Evolutionary conservation across 129 eudicot genomes (phyloP).

Genomic region (Gnaphalium uliginosum): DNA sequence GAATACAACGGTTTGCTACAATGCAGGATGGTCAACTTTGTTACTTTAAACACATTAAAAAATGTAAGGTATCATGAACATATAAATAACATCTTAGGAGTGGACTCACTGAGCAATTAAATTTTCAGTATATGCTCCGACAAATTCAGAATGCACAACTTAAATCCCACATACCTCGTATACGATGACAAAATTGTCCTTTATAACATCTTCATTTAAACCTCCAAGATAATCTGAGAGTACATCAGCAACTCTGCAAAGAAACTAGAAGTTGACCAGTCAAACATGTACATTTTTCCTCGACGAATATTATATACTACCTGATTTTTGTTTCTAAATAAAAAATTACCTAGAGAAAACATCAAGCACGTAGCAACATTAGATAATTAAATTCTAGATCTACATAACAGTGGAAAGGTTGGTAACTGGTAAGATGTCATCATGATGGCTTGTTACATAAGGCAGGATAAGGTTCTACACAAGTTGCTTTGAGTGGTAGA

Average conservation of each 20-base stretch:
- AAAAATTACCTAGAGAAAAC: no score
- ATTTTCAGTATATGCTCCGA: neutral
- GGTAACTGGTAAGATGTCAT: neutral
- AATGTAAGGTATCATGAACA: neutral
- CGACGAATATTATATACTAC: constrained; percentile 1
- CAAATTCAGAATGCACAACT: constrained; percentile 17
- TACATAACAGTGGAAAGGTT: neutral
- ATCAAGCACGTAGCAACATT: no score
- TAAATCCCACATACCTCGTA: constrained; percentile 65
- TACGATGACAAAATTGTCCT: constrained; percentile 93
- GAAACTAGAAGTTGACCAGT: constrained; percentile 68
- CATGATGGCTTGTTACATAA: neutral
- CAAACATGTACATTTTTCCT: constrained; percentile 29
- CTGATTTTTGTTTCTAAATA: neutral
- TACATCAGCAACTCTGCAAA: constrained; percentile 98
- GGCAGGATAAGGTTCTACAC: neutral
- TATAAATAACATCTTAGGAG: constrained; percentile 4
- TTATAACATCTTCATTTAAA: constrained; percentile 87
- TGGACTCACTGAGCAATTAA: constrained; percentile 11
- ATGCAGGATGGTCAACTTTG: constrained; percentile 13
- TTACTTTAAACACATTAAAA: neutral
- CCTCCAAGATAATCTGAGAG: constrained; percentile 91
- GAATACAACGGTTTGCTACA: constrained; percentile 6
- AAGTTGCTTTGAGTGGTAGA: neutral
- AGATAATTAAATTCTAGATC: neutral